phyloP scores from a whole-genome alignment of 2,329 filamentous ascomycete species.

The Teratosphaeriaceae sp. region DNA sequence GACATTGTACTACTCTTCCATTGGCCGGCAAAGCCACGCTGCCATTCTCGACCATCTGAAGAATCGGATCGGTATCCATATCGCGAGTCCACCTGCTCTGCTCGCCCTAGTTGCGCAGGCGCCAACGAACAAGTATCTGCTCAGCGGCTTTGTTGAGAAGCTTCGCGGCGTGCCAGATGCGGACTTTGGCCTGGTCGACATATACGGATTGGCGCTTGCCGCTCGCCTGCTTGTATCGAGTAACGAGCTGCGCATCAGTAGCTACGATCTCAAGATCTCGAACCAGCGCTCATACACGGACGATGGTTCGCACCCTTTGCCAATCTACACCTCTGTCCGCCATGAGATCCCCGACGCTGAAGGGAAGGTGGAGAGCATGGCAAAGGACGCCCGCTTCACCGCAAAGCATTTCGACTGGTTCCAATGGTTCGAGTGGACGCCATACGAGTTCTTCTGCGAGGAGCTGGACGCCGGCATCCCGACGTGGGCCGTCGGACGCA shows the following conservation, averaged over 20 bases:
- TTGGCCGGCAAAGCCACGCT: slow-evolving; percentile 61
- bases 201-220: slow-evolving; percentile 82
- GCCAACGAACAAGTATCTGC: slow-evolving; percentile 86
- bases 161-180: slow-evolving; percentile 73
- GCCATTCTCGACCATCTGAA: slow-evolving; percentile 80
- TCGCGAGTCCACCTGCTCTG: slow-evolving; percentile 83
- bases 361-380: slow-evolving; percentile 15
- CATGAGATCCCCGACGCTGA: slow-evolving; percentile 74
- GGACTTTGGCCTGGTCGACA: slow-evolving; percentile 83
- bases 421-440: slow-evolving; percentile 95
- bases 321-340: slow-evolving; percentile 91
- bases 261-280: slow-evolving; percentile 81
- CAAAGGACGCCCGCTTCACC: slow-evolving; percentile 25
- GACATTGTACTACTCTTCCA: slow-evolving; percentile 74
- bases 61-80: slow-evolving; percentile 74
- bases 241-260: slow-evolving; percentile 70
- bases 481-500: slow-evolving; percentile 84
- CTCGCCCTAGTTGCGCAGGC: slow-evolving; percentile 75
- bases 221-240: slow-evolving; percentile 79
- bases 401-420: slow-evolving; percentile 66
- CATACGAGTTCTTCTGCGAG: slow-evolving; percentile 93
- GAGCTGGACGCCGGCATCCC: slow-evolving; percentile 88
- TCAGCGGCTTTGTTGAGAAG: slow-evolving; percentile 87
- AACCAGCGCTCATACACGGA: slow-evolving; percentile 73
- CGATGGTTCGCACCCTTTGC: slow-evolving; percentile 74